Conservation (phyloP, 129 eudicot genomes). For the Artemisia argyi region DNA sequence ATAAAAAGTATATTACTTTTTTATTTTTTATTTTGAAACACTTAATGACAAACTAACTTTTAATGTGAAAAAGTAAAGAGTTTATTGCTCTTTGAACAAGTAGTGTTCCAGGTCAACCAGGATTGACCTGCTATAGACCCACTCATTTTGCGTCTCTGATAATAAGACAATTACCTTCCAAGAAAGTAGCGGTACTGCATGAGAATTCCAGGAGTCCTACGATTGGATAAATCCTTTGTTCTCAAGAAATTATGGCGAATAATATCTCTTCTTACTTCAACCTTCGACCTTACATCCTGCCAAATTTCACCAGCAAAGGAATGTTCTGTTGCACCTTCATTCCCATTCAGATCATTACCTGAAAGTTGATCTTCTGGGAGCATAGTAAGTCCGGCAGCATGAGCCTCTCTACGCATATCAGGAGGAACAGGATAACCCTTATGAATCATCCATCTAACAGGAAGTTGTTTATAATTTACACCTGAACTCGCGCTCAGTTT, state of each 20-base stretch:
- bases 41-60: too few relatives aligned
- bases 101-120: neutral
- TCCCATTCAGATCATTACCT: slow-evolving; percentile 14
- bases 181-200: slow-evolving; percentile 78
- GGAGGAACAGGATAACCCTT: slow-evolving; percentile 80
- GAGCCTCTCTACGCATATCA: slow-evolving; percentile 52
- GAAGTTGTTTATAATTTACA: slow-evolving; percentile 58
- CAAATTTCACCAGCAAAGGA: slow-evolving; percentile 61
- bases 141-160: slow-evolving; percentile 2
- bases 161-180: slow-evolving; percentile 56
- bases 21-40: too few relatives aligned
- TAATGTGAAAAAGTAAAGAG: neutral
- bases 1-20: too few relatives aligned
- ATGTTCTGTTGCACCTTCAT: slow-evolving; percentile 34
- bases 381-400: slow-evolving; percentile 39
- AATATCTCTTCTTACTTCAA: slow-evolving; percentile 58
- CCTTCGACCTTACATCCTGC: slow-evolving; percentile 63
- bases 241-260: slow-evolving; percentile 65
- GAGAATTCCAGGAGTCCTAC: slow-evolving; percentile 74
- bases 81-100: neutral
- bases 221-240: slow-evolving; percentile 67
- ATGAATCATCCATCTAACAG: slow-evolving; percentile 86
- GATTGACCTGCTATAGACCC: slow-evolving; percentile 1
- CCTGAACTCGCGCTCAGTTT: slow-evolving; percentile 55
- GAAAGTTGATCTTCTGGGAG: slow-evolving; percentile 29